These are phyloP conservation scores for Cylindrotheca closterium DNA, from an alignment of 108 stramenopile genomes.

Conservation along the genomic window DNA sequence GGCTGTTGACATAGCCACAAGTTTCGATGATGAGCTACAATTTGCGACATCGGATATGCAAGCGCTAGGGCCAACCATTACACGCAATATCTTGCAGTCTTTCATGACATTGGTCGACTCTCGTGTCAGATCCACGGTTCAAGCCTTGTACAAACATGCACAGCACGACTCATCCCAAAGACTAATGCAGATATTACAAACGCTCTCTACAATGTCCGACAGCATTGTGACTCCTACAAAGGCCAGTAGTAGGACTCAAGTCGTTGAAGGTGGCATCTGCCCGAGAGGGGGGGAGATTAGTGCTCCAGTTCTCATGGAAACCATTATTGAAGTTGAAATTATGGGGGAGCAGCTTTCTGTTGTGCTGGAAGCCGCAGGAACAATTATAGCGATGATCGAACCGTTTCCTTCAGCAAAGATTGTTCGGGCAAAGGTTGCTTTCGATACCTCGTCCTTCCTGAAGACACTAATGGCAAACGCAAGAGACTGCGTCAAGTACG, in stretches of 20 bases:
- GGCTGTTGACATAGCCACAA: background rate
- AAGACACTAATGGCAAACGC: background rate
- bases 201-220: background rate
- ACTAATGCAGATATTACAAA: background rate
- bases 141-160: slow-evolving; percentile 3
- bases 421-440: background rate
- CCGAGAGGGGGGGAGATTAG: background rate
- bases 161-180: background rate
- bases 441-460: background rate
- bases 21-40: background rate
- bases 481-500: background rate
- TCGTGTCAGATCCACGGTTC: slow-evolving; percentile 5
- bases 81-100: slow-evolving; percentile 10
- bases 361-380: background rate
- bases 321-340: background rate
- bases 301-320: background rate
- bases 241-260: background rate
- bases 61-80: background rate
- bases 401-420: background rate
- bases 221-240: background rate
- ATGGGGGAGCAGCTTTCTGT: background rate
- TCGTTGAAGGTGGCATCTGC: background rate
- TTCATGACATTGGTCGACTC: slow-evolving; percentile 16
- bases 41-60: background rate
- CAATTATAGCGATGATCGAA: background rate